Evolutionary conservation across 371 early-diverging fungal species (phyloP).

Genomic region (Mortierella sp.): DNA sequence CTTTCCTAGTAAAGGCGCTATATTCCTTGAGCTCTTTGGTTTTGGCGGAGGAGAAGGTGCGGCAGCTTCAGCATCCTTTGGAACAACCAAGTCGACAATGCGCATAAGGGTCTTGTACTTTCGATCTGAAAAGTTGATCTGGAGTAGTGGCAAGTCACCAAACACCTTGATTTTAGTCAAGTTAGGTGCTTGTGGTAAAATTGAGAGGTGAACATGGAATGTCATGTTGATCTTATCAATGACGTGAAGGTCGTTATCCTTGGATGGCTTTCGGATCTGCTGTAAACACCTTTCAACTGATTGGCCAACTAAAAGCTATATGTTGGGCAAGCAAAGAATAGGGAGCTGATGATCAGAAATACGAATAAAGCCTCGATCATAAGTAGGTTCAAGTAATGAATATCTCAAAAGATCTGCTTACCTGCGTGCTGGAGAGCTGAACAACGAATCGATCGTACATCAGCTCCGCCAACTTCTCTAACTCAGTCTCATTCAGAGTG

Average conservation of each 20-base stretch:
- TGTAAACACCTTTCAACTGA: conserved; percentile 81
- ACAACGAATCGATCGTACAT: conserved; percentile 95
- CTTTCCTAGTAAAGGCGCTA: conserved; percentile 28
- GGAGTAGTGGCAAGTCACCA: conserved; percentile 88
- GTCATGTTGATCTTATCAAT: conserved; percentile 90
- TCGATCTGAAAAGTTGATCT: conserved; percentile 92
- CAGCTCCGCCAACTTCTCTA: conserved; percentile 77
- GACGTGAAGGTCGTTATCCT: conserved; percentile 76
- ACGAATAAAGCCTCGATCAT: background rate
- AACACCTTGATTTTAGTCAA: conserved; percentile 83
- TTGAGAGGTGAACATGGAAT: conserved; percentile 87
- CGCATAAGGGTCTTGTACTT: conserved; percentile 95
- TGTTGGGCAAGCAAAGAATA: background rate
- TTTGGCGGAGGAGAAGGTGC: conserved; percentile 39
- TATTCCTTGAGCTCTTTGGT: conserved; percentile 33
- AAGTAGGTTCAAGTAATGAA: background rate
- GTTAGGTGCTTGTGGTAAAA: conserved; percentile 82
- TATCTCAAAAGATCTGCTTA: conserved; percentile 46
- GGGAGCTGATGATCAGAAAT: background rate
- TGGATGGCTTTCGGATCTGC: conserved; percentile 66
- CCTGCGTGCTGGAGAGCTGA: conserved; percentile 85
- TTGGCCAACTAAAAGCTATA: conserved; percentile 81
- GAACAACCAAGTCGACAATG: conserved; percentile 72
- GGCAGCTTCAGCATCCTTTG: conserved; percentile 56
- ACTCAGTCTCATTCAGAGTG: conserved; percentile 73